Evolutionary conservation across 305 asterid genomes (phyloP).

Genomic region (Fraxinus floribunda): DNA sequence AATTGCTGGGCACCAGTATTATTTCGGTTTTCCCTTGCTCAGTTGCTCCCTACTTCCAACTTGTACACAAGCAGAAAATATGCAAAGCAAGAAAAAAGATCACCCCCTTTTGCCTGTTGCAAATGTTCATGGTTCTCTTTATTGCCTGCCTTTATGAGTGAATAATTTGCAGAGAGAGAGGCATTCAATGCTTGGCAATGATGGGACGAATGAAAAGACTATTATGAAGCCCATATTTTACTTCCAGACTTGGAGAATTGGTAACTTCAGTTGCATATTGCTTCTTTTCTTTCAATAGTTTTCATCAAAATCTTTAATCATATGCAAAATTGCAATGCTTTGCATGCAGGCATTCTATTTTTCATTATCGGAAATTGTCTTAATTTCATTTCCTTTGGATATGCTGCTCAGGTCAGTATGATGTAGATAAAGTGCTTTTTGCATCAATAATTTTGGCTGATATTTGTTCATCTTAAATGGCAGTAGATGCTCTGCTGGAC

Average conservation of each 20-base stretch:
- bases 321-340: conserved; percentile 17
- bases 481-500: conserved; percentile 23
- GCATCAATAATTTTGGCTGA: conserved; percentile 12
- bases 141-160: conserved; percentile 20
- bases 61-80: conserved; percentile 12
- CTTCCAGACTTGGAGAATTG: conserved; percentile 93
- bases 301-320: background rate
- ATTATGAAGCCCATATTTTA: conserved; percentile 68
- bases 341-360: conserved; percentile 71
- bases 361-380: conserved; percentile 86
- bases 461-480: conserved; percentile 24
- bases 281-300: conserved; percentile 16
- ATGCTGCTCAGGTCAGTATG: conserved; percentile 92
- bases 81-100: conserved; percentile 13
- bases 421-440: conserved; percentile 14
- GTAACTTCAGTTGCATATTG: conserved; percentile 39
- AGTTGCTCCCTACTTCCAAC: background rate
- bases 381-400: conserved; percentile 92
- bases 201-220: conserved; percentile 59
- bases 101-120: conserved; percentile 8
- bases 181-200: conserved; percentile 50
- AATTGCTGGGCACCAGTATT: conserved; percentile 7
- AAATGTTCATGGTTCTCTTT: conserved; percentile 18
- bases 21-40: conserved; percentile 12
- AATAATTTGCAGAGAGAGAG: conserved; percentile 68